Evolutionary conservation across 352 stramenopile genomes (phyloP).

Genomic region (Pythium pyrilobum): DNA sequence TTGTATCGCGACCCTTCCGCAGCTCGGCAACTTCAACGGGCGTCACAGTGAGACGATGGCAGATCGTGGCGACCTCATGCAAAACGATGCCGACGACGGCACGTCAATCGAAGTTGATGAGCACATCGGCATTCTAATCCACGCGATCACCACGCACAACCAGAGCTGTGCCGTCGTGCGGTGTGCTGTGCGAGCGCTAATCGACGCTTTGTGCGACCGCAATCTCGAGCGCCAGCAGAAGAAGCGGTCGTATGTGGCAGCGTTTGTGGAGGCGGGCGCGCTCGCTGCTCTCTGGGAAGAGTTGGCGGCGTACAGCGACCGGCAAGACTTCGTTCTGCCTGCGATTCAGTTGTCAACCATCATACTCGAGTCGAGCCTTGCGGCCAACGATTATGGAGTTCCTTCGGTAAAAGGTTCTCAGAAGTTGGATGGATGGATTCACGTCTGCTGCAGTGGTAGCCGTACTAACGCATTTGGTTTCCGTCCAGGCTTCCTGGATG

Average conservation of each 20-base stretch:
- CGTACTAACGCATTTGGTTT: neutral
- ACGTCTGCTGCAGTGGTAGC: too few relatives aligned
- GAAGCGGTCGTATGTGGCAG: neutral
- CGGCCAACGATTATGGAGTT: neutral
- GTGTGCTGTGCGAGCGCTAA: conserved; percentile 23
- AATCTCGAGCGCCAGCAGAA: neutral
- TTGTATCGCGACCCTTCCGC: too few relatives aligned
- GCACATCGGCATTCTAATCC: conserved; percentile 23
- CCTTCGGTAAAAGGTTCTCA: neutral
- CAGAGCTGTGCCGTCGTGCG: conserved; percentile 26
- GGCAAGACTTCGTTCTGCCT: conserved; percentile 4
- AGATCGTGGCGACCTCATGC: too few relatives aligned
- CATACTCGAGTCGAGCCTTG: neutral
- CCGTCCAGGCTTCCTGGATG: neutral
- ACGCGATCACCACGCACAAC: conserved; percentile 26
- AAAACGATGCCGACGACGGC: neutral
- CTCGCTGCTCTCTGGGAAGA: neutral
- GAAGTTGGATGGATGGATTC: neutral
- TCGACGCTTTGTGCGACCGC: neutral
- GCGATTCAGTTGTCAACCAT: conserved; percentile 2
- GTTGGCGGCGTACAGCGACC: conserved; percentile 6
- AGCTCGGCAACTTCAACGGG: too few relatives aligned
- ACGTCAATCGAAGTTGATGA: conserved; percentile 10
- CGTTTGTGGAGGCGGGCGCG: conserved; percentile 2
- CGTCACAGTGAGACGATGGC: neutral